Conservation (phyloP, 208 protist genomes). For the Trichomonas vaginalis region DNA sequence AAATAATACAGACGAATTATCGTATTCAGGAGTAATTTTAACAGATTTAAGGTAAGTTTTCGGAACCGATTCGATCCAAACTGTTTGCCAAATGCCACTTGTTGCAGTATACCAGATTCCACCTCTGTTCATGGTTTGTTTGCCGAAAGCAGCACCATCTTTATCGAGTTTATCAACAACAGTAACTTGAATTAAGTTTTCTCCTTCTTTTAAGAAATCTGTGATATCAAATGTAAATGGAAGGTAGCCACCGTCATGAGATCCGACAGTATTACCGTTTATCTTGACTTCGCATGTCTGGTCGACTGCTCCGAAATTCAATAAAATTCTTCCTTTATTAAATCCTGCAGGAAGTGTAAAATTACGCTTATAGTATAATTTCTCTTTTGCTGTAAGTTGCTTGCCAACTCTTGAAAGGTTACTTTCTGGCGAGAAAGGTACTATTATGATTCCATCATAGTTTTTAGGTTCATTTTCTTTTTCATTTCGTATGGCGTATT, state of each 20-base stretch:
- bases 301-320: conserved; percentile 24
- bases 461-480: not conserved
- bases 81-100: conserved; percentile 26
- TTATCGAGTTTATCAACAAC: not conserved
- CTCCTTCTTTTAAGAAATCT: not conserved
- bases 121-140: not conserved
- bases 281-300: not conserved
- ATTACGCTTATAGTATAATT: not conserved
- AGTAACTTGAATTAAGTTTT: not conserved
- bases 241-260: conserved; percentile 15
- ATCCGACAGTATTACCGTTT: not conserved
- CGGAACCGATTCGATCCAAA: conserved; percentile 20
- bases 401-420: not conserved
- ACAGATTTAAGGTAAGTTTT: not conserved
- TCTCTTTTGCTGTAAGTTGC: not conserved
- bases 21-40: not conserved
- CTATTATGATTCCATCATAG: not conserved
- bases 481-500: not conserved
- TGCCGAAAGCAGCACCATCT: not conserved
- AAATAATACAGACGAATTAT: not conserved
- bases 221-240: conserved; percentile 18
- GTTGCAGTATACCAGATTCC: conserved; percentile 17
- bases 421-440: not conserved
- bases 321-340: not conserved
- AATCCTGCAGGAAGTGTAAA: not conserved